Evolutionary conservation across 306 rosid species (phyloP), one percentile per base, ranked within the genome.

Genomic region (Leucaena leucocephala): DNA sequence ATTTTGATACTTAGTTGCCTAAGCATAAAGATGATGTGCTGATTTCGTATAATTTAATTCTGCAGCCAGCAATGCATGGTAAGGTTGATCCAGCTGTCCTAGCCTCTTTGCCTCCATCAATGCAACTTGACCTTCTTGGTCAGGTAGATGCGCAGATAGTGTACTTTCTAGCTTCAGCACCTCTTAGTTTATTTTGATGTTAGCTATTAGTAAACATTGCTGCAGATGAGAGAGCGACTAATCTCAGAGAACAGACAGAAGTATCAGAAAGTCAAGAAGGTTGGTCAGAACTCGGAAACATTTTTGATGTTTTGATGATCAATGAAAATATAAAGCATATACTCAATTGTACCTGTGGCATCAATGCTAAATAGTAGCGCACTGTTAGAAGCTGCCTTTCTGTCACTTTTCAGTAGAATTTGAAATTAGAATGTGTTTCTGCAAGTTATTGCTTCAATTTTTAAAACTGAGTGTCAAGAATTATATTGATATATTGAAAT

Each of bases 211-310:
- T 68, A 15, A 78, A 76, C 52, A 58, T 63, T 67, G 62, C 61
- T 71, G 68, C 88, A 94, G 98, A 92, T 91, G 83, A 91, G 97
- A 86, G 98, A 94, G 86, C 91, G 90, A 63, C 74, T 91, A 81
- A 91, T 92, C 83, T 97, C 97, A 42, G 93, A 92, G 84, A 94
- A 92, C 88, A 86, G 97, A 84, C 98, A 92, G 46, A 94, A 89
- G 91, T 92, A 94, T 85, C 97, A 92, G 85, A 91, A 88, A 86
- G 93, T 94, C 82, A 92, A 89, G 88, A 94, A 92, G 98, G 98
- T 94, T 72, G 77, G 91, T 89, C 64, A 72, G 35, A 67, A 40
- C 48, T 40, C 4, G 75, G 78, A 61, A 72, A 67, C 63, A 76
- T 68, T 80, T 81, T 43, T 44, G 49, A 43, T 77, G 68, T 72